Evolutionary conservation across 176 grass and related monocot genomes (phyloP), one percentile per base, ranked within the genome.

Genomic region (Musa acuminata): DNA sequence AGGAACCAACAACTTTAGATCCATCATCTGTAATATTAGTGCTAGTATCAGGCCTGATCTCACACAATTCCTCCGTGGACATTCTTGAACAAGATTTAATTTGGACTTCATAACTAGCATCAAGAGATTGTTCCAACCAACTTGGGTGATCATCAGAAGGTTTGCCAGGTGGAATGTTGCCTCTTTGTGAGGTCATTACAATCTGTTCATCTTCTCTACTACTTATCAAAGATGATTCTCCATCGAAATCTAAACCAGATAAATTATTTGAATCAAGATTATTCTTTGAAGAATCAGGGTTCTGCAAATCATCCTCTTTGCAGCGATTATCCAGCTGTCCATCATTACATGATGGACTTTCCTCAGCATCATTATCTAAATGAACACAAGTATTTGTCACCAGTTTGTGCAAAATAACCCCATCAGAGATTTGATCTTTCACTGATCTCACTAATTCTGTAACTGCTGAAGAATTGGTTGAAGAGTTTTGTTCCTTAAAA

Each of bases 401-500:
- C 69, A 69, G 53, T 49, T 72, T 69, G 51, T 22, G 64, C 16
- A 84, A 68, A 26, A 83, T 83, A 19, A 63, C 67, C 12, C 62
- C 52, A 66, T 81, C 74, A 71, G 63, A 81, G 50, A 53, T 79
- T 29, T 13, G 43, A 29, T 73, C 49, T 13, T 52, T 20, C 14
- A 55, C 27, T 27, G 55, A 80, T 64, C 49, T 51, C 11, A 11
- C 48, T 26, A 73, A 72, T 13, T 13, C 51, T 49, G 71, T 64
- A 82, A 80, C 51, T 84, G 64, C 63, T 71, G 63, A 65, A 62
- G 53, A 51, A 64, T 76, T 62, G 76, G 64, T 85, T 75, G 72
- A 43, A 80, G 51, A 87, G 53, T 73, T 63, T 22, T 72, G 74
- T 59, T 85, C 82, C 60, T 81, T 75, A 52, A 84, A 86, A 84